These are phyloP conservation scores for Mycena polygramma DNA, from an alignment of 768 basidiomycete species.

Conservation along the genomic window DNA sequence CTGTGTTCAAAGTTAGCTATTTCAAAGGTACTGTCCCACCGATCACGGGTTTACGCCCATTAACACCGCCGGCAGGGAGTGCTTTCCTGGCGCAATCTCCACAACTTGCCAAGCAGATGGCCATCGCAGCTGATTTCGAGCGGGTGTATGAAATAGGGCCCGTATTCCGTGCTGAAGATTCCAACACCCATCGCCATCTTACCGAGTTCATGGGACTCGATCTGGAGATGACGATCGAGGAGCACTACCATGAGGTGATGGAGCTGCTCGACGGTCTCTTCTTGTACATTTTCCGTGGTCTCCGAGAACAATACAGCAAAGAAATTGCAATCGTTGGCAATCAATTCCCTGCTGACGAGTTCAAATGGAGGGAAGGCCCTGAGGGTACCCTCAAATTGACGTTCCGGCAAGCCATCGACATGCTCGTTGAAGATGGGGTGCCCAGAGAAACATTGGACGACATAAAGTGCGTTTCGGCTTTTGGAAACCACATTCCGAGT, in stretches of 20 bases:
- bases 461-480: slow-evolving; percentile 74
- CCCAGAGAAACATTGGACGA: slow-evolving; percentile 86
- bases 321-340: slow-evolving; percentile 87
- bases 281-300: slow-evolving; percentile 86
- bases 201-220: slow-evolving; percentile 99
- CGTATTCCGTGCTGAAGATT: slow-evolving; percentile 98
- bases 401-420: slow-evolving; percentile 89
- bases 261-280: slow-evolving; percentile 92
- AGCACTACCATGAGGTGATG: slow-evolving; percentile 98
- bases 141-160: slow-evolving; percentile 97
- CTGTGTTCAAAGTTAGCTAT: slow-evolving; percentile 97
- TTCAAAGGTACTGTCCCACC: slow-evolving; percentile 81
- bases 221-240: slow-evolving; percentile 98
- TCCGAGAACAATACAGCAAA: slow-evolving; percentile 79
- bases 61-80: slow-evolving; percentile 63
- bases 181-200: slow-evolving; percentile 97
- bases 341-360: slow-evolving; percentile 96
- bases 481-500: no score
- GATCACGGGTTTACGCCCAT: slow-evolving; percentile 5
- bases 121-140: slow-evolving; percentile 98
- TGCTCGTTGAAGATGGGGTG: slow-evolving; percentile 90
- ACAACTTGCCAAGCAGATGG: slow-evolving; percentile 99
- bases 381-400: slow-evolving; percentile 89
- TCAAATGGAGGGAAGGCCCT: slow-evolving; percentile 92
- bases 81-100: slow-evolving; percentile 98